Percentiles rank a stretch among this genome's conserved stretches.
phyloP scores from a whole-genome alignment of 495 filamentous ascomycete species.

The Penicillium crystallinum region DNA sequence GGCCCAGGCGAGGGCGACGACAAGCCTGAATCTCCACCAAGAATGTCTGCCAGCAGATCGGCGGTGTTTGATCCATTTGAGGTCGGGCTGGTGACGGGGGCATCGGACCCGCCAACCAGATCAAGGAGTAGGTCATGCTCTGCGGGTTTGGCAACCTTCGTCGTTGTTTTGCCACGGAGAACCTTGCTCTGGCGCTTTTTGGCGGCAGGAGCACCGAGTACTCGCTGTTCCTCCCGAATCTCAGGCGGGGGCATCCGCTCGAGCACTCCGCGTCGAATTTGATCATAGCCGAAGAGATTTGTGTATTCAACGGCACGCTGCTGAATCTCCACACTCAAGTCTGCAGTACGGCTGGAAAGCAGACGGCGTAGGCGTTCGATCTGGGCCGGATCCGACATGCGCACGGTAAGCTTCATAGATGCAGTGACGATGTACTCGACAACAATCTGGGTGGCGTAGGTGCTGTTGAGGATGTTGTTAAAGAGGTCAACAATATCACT shows the following conservation, averaged over 20 bases:
- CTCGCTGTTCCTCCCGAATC: constrained; percentile 87
- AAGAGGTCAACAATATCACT: constrained; percentile 89
- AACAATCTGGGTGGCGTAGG: constrained; percentile 80
- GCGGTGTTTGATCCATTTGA: constrained; percentile 71
- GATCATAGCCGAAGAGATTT: constrained; percentile 85
- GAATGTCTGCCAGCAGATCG: constrained; percentile 84
- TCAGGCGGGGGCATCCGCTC: constrained; percentile 97
- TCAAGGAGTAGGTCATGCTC: constrained; percentile 91
- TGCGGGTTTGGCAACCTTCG: constrained; percentile 66
- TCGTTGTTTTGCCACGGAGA: constrained; percentile 72
- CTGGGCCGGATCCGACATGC: constrained; percentile 75
- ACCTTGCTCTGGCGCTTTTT: constrained; percentile 73
- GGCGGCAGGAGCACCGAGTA: constrained; percentile 69
- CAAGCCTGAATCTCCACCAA: constrained; percentile 44
- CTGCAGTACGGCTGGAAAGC: constrained; percentile 66
- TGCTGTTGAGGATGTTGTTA: constrained; percentile 85
- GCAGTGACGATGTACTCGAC: constrained; percentile 95
- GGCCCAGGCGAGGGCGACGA: constrained; percentile 53
- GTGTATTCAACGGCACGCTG: constrained; percentile 92
- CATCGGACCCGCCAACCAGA: constrained; percentile 78
- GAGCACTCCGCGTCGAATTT: constrained; percentile 82
- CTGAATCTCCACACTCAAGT: constrained; percentile 90
- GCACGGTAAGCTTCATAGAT: constrained; percentile 89
- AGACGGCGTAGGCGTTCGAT: constrained; percentile 78
- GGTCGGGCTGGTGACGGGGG: constrained; percentile 45